Base-by-base conservation (phyloP, 768 basidiomycete genomes). In the Leccinum incarnatum region DNA sequence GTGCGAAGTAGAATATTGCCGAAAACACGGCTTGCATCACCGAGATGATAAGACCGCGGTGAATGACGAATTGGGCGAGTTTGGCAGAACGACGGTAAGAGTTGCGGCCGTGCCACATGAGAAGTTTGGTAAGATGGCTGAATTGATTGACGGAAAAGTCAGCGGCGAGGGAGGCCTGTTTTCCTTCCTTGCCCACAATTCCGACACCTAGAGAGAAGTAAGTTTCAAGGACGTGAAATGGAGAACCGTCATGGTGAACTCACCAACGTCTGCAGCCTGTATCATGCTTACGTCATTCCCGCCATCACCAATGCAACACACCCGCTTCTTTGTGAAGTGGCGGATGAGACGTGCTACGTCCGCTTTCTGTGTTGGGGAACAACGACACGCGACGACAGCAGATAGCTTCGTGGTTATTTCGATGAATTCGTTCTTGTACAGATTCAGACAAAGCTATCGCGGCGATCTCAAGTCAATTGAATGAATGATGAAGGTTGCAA, bases 251-350 rank as follows among this genome's bases (percentile, higher is more conserved):
- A 3, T 30, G 19, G 17, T 9, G 15, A 30, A 85, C 93, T 71
- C 51, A 94, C 95, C 96, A 58, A 99, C 95, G 67, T 98, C 94
- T 2, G 97, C 97, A 1, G 97, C 97, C 69, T 98, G 97, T 61
- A 99, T 99, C 97, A 99, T 99, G 72, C 92, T 94, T 62, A 99
- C 97, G 71, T 99, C 97, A 72, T 99, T 99, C 4, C 97, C 97
- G 34, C 97, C 97, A 75, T 99, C 97, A 2, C 97, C 97, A 58
- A 98, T 98, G 70, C 97, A 98, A 72, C 96, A 98, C 0, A 99
- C 96, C 0, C 96, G 86, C 73, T 98, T 98, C 76, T 86, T 90
- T 3, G 96, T 97, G 69, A 88, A 87, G 17, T 83, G 79, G 7
- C 97, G 88, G 61, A 99, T 98, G 36, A 99, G 78, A 4, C 93